Evolutionary conservation across 106 monocot genomes (phyloP).

Genomic region (Dendrobium chrysotoxum): DNA sequence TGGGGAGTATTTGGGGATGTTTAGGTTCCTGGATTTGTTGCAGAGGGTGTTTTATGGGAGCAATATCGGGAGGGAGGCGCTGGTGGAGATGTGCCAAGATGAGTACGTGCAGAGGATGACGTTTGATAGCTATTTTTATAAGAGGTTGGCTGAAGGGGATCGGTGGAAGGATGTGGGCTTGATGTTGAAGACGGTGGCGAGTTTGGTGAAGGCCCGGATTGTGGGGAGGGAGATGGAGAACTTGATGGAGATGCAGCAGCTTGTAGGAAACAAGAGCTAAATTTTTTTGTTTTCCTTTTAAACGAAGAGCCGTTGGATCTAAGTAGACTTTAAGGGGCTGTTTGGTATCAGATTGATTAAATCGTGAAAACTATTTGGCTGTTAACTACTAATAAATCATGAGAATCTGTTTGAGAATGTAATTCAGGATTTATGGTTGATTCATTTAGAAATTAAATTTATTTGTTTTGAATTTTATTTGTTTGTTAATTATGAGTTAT

Average conservation of each 20-base stretch:
- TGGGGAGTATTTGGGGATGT: conserved; percentile 47
- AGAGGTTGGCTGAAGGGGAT: conserved; percentile 43
- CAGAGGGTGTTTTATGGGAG: conserved; percentile 74
- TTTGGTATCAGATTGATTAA: too few relatives aligned
- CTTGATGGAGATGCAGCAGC: not conserved
- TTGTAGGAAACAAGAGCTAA: not conserved
- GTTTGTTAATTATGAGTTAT: too few relatives aligned
- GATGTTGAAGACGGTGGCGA: conserved; percentile 35
- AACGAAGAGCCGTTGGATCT: too few relatives aligned
- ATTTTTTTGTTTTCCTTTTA: too few relatives aligned
- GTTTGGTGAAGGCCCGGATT: conserved; percentile 37
- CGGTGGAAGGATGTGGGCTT: conserved; percentile 51
- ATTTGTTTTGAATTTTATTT: too few relatives aligned
- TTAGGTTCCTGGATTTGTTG: conserved; percentile 65
- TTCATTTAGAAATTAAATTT: too few relatives aligned
- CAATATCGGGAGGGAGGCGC: conserved; percentile 64
- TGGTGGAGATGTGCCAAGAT: conserved; percentile 83
- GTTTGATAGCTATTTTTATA: conserved; percentile 78
- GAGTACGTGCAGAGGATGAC: conserved; percentile 91
- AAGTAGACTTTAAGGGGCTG: too few relatives aligned
- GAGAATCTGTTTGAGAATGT: too few relatives aligned
- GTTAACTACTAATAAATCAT: too few relatives aligned
- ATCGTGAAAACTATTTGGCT: too few relatives aligned
- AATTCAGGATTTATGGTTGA: too few relatives aligned
- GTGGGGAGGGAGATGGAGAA: conserved; percentile 40